A percentile compares a stretch with the other conserved stretches of the same genome.
These are phyloP conservation scores for Trichoderma parareesei DNA, from an alignment of 495 filamentous ascomycete species.

Conservation along the genomic window DNA sequence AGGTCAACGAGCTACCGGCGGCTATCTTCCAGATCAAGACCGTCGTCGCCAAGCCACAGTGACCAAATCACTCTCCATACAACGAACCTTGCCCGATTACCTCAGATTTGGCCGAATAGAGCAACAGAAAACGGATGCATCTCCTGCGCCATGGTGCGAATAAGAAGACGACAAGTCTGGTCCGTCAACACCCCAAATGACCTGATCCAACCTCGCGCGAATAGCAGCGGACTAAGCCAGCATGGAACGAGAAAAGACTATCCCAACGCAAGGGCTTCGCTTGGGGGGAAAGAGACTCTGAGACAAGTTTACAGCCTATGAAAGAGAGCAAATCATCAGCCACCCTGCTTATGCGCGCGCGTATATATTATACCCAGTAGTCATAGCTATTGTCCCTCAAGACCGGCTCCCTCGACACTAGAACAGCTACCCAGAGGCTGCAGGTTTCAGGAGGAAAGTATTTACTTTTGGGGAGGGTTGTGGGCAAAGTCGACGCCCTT, in stretches of 20 bases:
- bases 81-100: slow-evolving; percentile 3
- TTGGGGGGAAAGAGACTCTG: slow-evolving; percentile 2
- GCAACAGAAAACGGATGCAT: slow-evolving; percentile 11
- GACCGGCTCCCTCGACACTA: slow-evolving; percentile 8
- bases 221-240: background rate
- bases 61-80: background rate
- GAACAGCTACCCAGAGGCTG: background rate
- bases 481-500: slow-evolving; percentile 87
- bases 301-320: slow-evolving; percentile 29
- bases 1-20: slow-evolving; percentile 72
- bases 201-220: background rate
- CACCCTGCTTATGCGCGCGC: slow-evolving; percentile 18
- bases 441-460: slow-evolving; percentile 34
- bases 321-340: slow-evolving; percentile 27
- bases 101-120: slow-evolving; percentile 1
- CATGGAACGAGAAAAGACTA: background rate
- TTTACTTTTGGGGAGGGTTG: slow-evolving; percentile 64
- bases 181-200: background rate
- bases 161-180: background rate
- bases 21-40: slow-evolving; percentile 98
- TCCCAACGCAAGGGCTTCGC: background rate
- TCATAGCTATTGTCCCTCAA: slow-evolving; percentile 9
- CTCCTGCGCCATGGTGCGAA: background rate
- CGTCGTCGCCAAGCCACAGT: slow-evolving; percentile 45
- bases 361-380: slow-evolving; percentile 6